A percentile compares a stretch with the other conserved stretches of the same genome.
Conservation (phyloP, 345 rosid genomes). For the Ceriops zippeliana region DNA sequence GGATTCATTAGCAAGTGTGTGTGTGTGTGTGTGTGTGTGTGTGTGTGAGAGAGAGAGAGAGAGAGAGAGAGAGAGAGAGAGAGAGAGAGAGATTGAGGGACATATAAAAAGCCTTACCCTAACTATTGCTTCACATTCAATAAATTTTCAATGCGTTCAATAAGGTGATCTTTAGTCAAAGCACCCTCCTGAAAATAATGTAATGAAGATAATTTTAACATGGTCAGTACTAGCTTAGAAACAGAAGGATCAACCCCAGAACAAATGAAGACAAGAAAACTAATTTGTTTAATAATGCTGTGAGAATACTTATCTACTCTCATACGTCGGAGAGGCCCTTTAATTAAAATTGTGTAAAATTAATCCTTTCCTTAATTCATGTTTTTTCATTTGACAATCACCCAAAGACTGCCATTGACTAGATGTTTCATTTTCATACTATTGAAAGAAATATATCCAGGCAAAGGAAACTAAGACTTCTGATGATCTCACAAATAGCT, state of each 20-base stretch:
- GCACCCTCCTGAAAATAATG: slow-evolving; percentile 69
- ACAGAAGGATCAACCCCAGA: neutral
- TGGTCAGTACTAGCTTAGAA: neutral
- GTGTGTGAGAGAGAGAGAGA: no score
- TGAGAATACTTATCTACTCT: neutral
- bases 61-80: neutral
- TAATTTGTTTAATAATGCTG: neutral
- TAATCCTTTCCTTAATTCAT: neutral
- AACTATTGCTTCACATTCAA: slow-evolving; percentile 57
- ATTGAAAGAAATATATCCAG: neutral
- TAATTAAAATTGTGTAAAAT: neutral
- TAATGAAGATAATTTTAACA: neutral
- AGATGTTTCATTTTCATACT: neutral
- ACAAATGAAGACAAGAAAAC: neutral
- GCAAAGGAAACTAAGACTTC: neutral
- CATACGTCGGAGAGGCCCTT: neutral
- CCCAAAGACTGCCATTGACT: neutral
- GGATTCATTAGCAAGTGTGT: no score
- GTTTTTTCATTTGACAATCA: no score
- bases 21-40: no score
- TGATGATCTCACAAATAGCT: neutral
- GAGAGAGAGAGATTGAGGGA: neutral
- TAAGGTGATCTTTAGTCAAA: slow-evolving; percentile 56
- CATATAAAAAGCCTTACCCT: slow-evolving; percentile 12
- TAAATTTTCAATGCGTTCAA: slow-evolving; percentile 64